Evolutionary conservation across 2,329 filamentous ascomycete species (phyloP), one percentile per base, ranked within the genome.

Genomic region (Aspergillus sclerotialis): DNA sequence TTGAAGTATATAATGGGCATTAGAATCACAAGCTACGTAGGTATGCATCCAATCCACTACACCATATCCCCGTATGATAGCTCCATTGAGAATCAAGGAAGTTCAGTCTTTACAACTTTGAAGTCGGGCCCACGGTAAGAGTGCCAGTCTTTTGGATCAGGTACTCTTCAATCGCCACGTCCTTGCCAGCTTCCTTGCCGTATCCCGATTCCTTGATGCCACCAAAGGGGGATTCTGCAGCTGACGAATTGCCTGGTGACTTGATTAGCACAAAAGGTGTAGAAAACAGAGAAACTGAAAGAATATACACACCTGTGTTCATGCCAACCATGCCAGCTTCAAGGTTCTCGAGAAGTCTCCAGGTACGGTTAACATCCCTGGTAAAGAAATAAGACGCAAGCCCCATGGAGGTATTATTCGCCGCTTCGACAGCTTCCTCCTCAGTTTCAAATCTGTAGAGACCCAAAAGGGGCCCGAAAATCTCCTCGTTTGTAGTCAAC

Each of bases 301-400:
- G 32, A 25, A 14, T 9, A 28, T 18, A 46, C 56, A 49, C 50
- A 66, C 73, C 69, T 39, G 70, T 74, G 45, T 77, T 77, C 55
- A 77, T 61, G 7, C 76, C 77, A 48, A 81, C 76, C 76, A 80
- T 81, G 5, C 76, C 77, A 10, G 77, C 76, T 50, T 81, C 76
- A 13, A 82, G 55, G 42, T 73, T 76, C 62, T 81, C 77, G 32
- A 80, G 62, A 46, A 81, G 59, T 41, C 77, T 64, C 71, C 76
- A 78, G 19, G 73, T 65, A 0, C 76, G 72, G 48, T 79, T 74
- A 5, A 80, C 59, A 46, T 79, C 73, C 58, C 77, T 78, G 2
- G 76, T 81, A 55, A 80, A 80, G 48, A 74, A 73, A 44, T 80
- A 81, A 13, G 70, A 75, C 9, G 77, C 77, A 30, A 80, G 56